Percentiles rank a stretch among this genome's conserved stretches.
Evolutionary conservation across 352 stramenopile species (phyloP).

Genomic region (Pelagophyceae sp.): DNA sequence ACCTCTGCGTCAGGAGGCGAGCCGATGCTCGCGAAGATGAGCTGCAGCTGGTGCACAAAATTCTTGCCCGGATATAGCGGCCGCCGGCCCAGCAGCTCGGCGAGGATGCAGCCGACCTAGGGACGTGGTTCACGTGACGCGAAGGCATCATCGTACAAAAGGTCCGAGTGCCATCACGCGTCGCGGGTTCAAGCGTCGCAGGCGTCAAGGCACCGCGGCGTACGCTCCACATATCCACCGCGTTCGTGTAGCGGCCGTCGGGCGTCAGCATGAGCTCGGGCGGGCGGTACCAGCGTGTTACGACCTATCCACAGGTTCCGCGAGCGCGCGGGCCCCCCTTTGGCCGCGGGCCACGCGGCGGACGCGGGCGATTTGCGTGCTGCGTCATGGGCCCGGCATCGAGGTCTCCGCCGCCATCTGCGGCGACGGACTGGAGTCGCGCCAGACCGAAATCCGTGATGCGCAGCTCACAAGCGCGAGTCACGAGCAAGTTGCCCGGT

Average conservation of each 20-base stretch:
- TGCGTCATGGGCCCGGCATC: conserved; percentile 45
- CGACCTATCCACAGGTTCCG: no score
- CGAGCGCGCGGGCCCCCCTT: no score
- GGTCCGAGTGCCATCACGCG: no score
- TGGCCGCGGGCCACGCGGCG: no score
- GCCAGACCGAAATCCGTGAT: conserved; percentile 88
- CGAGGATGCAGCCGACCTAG: conserved; percentile 89
- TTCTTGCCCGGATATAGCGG: conserved; percentile 82
- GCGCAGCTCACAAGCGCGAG: conserved; percentile 70
- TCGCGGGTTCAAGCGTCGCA: no score
- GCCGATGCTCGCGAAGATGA: conserved; percentile 85
- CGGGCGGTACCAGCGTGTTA: conserved; percentile 76
- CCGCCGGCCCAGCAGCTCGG: conserved; percentile 80
- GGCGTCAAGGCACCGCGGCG: no score
- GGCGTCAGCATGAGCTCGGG: conserved; percentile 78
- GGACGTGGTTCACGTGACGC: no score
- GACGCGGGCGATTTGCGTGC: no score
- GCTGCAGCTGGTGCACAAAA: conserved; percentile 87
- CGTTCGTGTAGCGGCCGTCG: conserved; percentile 67
- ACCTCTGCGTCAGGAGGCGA: conserved; percentile 62
- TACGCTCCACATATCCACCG: conserved; percentile 38
- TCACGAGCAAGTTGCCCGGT: conserved; percentile 79
- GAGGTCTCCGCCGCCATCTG: conserved; percentile 16
- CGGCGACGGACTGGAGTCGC: conserved; percentile 34
- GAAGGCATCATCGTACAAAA: no score